Conservation (phyloP, 1,284 basidiomycete genomes). For the Leccinum glutinopallens region DNA sequence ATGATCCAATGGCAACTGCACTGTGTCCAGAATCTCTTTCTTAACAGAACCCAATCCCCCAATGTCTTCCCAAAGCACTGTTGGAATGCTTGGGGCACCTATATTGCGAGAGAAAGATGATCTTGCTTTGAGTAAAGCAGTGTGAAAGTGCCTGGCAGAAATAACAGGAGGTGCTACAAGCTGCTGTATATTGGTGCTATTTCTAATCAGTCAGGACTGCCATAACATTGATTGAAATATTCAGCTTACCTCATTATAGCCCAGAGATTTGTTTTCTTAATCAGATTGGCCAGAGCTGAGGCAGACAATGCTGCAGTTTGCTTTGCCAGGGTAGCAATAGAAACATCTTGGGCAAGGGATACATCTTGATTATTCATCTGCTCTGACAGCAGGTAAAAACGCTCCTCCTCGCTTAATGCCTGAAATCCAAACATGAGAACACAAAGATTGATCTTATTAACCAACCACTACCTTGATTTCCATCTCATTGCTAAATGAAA, state of each 20-base stretch:
- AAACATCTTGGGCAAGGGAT: slow-evolving; percentile 77
- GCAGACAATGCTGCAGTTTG: slow-evolving; percentile 94
- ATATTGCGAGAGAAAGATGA: slow-evolving; percentile 89
- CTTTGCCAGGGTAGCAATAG: slow-evolving; percentile 70
- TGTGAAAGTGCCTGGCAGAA: slow-evolving; percentile 66
- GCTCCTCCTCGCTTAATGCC: slow-evolving; percentile 81
- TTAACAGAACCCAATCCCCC: slow-evolving; percentile 92
- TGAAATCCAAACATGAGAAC: slow-evolving; percentile 35
- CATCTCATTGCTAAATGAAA: slow-evolving; percentile 91
- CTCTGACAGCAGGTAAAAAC: slow-evolving; percentile 44
- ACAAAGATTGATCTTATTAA: slow-evolving; percentile 5
- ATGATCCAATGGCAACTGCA: slow-evolving; percentile 92
- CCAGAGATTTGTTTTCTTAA: slow-evolving; percentile 61
- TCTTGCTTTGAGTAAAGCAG: slow-evolving; percentile 77
- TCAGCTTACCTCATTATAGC: slow-evolving; percentile 54
- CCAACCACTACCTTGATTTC: slow-evolving; percentile 60
- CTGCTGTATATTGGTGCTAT: slow-evolving; percentile 12
- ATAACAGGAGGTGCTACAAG: slow-evolving; percentile 14
- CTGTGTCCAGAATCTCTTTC: slow-evolving; percentile 93
- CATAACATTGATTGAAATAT: not conserved
- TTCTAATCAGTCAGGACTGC: not conserved
- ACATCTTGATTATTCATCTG: slow-evolving; percentile 18
- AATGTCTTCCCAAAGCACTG: slow-evolving; percentile 97
- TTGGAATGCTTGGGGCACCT: slow-evolving; percentile 96
- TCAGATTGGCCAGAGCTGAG: slow-evolving; percentile 78